Base-by-base conservation (phyloP, 352 stramenopile genomes). In the Thalassiosira sp. region DNA sequence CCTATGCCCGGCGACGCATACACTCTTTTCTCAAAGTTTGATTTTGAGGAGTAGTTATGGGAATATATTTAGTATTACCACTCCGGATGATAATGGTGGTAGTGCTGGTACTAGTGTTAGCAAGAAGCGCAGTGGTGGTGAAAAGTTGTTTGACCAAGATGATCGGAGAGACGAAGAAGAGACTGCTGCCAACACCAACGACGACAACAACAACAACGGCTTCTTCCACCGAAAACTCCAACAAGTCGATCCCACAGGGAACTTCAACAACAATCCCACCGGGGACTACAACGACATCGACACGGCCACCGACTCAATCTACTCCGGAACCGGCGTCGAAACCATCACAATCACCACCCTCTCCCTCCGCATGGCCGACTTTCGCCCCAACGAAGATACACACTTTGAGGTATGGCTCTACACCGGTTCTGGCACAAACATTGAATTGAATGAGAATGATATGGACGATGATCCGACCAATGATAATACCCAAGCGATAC, bases 11-110 rank as follows among this genome's bases (percentile, higher is more conserved):
- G 56, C 31, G 5, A 65, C 28, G 1, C 56, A 65, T 45, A 65
- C 27, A 6, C 56, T 65, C 18, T 31, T 65, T n/a, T 65, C 56
- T 25, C 56, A 65, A 45, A 51, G 28, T 24, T 27, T 51, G 20
- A 65, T 65, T 52, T 27, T 65, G 28, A 48, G 56, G 33, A 51
- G 28, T 25, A 51, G 28, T 31, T 65, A 65, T 37, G 56, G 56
- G n/a, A 65, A 65, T 45, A 65, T 65, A 31, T 65, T 65, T 45
- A 51, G 28, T 27, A 51, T 65, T 13, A 65, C 56, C n/a, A 65
- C 56, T 31, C 56, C 56, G n/a, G 24, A 31, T 1, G 27, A 46
- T 62, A n/a, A n/a, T n/a, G n/a, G n/a, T n/a, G n/a, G n/a, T n/a
- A n/a, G n/a, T n/a, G n/a, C n/a, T n/a, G n/a, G n/a, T n/a, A n/a